Conservation (phyloP, 495 filamentous ascomycete genomes). For the Amorphotheca resinae region DNA sequence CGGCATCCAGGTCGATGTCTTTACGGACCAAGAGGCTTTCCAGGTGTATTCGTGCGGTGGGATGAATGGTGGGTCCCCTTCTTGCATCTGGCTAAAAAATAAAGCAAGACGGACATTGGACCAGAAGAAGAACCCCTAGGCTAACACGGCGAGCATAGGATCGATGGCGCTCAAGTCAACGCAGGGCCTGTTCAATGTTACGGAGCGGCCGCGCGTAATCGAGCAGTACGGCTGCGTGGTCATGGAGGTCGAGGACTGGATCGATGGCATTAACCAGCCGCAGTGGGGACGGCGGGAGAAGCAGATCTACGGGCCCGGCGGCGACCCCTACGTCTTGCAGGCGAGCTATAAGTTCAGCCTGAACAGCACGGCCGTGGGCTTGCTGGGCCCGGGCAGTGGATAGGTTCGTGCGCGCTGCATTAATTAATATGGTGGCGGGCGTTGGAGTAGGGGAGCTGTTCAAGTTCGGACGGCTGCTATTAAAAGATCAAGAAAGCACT, state of each 20-base stretch:
- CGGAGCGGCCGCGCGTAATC: constrained; percentile 32
- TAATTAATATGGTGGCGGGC: too few species aligned
- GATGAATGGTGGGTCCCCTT: constrained; percentile 42
- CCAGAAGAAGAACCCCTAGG: too few species aligned
- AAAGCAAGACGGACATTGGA: too few species aligned
- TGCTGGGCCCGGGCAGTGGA: constrained; percentile 10
- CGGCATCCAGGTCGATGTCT: constrained; percentile 61
- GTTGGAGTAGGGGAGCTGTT: too few species aligned
- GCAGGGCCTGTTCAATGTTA: constrained; percentile 39
- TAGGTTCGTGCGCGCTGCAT: too few species aligned
- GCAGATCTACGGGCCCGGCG: constrained; percentile 53
- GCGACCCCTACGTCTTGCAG: constrained; percentile 48
- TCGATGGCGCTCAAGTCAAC: constrained; percentile 47
- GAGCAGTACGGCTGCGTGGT: constrained; percentile 63
- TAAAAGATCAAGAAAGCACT: too few species aligned
- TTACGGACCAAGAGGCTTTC: constrained; percentile 62
- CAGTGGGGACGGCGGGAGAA: constrained; percentile 53
- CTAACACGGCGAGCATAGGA: too few species aligned
- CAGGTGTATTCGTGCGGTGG: constrained; percentile 69
- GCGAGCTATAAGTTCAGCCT: constrained; percentile 48
- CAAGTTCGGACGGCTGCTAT: too few species aligned
- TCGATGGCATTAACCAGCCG: constrained; percentile 71
- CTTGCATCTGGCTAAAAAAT: too few species aligned
- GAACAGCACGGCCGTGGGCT: constrained; percentile 11
- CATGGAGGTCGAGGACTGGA: constrained; percentile 59